Evolutionary conservation across 2,329 filamentous ascomycete genomes (phyloP).

Genomic region (Fusarium continuum): DNA sequence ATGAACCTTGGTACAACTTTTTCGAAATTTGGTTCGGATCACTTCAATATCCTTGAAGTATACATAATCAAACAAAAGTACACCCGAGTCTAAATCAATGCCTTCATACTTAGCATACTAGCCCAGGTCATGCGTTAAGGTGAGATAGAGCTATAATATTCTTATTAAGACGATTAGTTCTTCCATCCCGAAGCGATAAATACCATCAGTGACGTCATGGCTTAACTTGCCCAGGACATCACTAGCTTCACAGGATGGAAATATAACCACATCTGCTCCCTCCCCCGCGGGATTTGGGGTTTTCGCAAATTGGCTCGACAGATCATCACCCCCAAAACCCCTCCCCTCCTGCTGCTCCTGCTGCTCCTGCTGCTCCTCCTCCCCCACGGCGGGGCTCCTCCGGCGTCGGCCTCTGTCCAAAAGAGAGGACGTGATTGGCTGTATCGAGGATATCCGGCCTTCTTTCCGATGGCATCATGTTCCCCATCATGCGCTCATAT

Average conservation of each 20-base stretch:
- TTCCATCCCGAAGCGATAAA: too few species aligned
- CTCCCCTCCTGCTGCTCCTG: too few species aligned
- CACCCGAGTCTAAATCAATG: too few species aligned
- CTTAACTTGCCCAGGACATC: neutral
- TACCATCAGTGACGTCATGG: neutral
- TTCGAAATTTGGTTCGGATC: too few species aligned
- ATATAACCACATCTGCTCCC: neutral
- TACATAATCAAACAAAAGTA: too few species aligned
- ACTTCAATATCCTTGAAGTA: too few species aligned
- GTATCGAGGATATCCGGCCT: slow-evolving; percentile 16
- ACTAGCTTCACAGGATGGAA: neutral
- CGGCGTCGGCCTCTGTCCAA: slow-evolving; percentile 10
- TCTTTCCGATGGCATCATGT: slow-evolving; percentile 35
- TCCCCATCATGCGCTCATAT: slow-evolving; percentile 27
- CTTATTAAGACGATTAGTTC: too few species aligned
- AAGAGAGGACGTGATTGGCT: neutral
- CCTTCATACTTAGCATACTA: too few species aligned
- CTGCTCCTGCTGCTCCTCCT: too few species aligned
- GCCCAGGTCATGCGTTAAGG: too few species aligned
- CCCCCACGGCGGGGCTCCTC: slow-evolving; percentile 34
- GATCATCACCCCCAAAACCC: slow-evolving; percentile 13
- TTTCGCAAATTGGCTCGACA: neutral
- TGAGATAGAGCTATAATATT: too few species aligned
- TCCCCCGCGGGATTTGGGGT: slow-evolving; percentile 35
- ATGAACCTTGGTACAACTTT: too few species aligned